These are phyloP conservation scores for Trichoderma virens DNA, from an alignment of 495 filamentous ascomycete species.

Conservation along the genomic window DNA sequence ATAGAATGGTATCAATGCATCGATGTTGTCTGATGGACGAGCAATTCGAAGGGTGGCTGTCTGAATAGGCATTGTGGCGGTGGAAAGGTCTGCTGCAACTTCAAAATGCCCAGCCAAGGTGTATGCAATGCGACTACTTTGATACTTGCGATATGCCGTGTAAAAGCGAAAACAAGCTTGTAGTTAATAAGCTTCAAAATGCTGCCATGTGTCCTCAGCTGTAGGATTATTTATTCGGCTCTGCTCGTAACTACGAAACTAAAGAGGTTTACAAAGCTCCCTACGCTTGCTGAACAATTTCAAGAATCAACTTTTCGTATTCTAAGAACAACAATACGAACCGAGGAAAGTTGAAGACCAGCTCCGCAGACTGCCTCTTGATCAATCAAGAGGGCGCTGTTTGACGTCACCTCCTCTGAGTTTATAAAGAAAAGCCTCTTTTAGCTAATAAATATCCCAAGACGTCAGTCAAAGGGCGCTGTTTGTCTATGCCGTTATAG, in stretches of 20 bases:
- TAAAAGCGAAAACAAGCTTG: background rate
- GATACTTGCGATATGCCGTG: background rate
- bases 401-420: background rate
- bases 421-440: background rate
- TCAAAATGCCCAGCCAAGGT: too few species aligned
- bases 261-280: background rate
- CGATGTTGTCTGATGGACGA: constrained; percentile 25
- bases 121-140: too few species aligned
- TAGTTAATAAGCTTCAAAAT: too few species aligned
- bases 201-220: too few species aligned
- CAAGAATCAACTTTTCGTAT: background rate
- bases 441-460: background rate
- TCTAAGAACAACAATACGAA: background rate
- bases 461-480: background rate
- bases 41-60: constrained; percentile 22
- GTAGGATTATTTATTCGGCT: too few species aligned
- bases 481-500: background rate
- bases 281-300: too few species aligned
- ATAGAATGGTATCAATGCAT: constrained; percentile 26
- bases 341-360: background rate
- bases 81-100: background rate
- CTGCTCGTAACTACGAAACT: background rate
- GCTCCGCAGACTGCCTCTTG: background rate
- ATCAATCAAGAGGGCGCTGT: background rate
- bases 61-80: background rate